Evolutionary conservation across 139 green algal genomes (phyloP).

Genomic region (Penium margaritaceum): DNA sequence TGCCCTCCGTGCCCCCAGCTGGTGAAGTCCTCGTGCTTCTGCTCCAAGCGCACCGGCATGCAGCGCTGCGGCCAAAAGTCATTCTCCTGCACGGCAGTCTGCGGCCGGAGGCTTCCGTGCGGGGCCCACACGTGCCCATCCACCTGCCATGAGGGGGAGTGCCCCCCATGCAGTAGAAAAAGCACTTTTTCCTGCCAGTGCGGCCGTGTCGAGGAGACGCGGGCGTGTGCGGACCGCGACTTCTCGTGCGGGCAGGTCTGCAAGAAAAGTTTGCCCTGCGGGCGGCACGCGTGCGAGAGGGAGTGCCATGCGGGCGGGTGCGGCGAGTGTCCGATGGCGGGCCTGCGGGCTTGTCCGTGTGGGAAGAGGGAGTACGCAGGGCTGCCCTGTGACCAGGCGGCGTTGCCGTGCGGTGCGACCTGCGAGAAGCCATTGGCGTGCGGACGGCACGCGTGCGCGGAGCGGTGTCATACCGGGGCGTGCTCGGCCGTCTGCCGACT

Average conservation of each 20-base stretch:
- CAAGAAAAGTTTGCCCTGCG: slow-evolving; percentile 22
- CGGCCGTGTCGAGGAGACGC: slow-evolving; percentile 9
- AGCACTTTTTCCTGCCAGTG: slow-evolving; percentile 27
- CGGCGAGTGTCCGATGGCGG: slow-evolving; percentile 55
- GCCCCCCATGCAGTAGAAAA: slow-evolving; percentile 22
- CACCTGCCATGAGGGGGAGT: slow-evolving; percentile 29
- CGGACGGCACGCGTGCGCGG: slow-evolving; percentile 55
- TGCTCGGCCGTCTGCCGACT: slow-evolving; percentile 54
- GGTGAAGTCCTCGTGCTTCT: slow-evolving; percentile 22
- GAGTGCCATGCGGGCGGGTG: slow-evolving; percentile 48
- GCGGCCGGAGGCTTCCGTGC: slow-evolving; percentile 17
- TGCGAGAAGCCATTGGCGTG: slow-evolving; percentile 74
- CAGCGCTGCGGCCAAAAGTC: slow-evolving; percentile 28
- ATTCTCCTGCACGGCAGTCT: slow-evolving; percentile 29
- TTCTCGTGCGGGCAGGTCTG: slow-evolving; percentile 33
- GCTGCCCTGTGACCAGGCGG: slow-evolving; percentile 48
- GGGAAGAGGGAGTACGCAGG: slow-evolving; percentile 56
- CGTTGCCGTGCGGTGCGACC: slow-evolving; percentile 65
- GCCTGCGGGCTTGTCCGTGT: slow-evolving; percentile 64
- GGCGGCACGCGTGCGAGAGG: slow-evolving; percentile 29
- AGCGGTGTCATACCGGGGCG: slow-evolving; percentile 65
- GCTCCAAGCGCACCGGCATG: slow-evolving; percentile 19
- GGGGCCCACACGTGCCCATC: slow-evolving; percentile 30
- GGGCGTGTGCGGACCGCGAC: slow-evolving; percentile 20
- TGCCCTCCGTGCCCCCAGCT: slow-evolving; percentile 44